phyloP scores from a whole-genome alignment of 768 basidiomycete species.

The Plicaturopsis crispa region DNA sequence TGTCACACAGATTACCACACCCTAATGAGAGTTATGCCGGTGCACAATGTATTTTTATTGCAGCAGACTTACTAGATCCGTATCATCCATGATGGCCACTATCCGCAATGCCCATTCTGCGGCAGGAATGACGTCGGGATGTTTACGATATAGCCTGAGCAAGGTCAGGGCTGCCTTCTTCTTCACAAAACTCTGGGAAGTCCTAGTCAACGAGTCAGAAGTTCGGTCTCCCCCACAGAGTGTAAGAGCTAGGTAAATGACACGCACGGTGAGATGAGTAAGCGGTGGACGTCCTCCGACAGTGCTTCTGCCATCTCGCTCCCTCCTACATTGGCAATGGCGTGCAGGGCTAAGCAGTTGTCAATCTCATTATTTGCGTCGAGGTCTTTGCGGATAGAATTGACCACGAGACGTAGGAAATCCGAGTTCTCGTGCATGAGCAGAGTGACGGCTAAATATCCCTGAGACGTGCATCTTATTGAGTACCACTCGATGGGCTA shows the following conservation, averaged over 20 bases:
- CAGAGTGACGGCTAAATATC: conserved; percentile 93
- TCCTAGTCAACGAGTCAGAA: conserved; percentile 40
- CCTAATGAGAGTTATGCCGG: conserved; percentile 35
- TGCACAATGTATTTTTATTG: conserved; percentile 4
- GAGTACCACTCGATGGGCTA: conserved; percentile 2
- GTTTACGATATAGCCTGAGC: conserved; percentile 90
- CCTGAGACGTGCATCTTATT: conserved; percentile 39
- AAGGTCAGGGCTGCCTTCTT: conserved; percentile 97
- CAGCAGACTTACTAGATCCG: conserved; percentile 54
- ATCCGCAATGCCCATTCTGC: conserved; percentile 95
- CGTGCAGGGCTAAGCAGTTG: conserved; percentile 95
- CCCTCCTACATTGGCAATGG: conserved; percentile 96
- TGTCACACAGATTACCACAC: conserved; percentile 90
- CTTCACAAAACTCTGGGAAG: conserved; percentile 91
- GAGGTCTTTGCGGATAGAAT: conserved; percentile 95
- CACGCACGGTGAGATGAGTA: conserved; percentile 90
- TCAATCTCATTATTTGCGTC: conserved; percentile 92
- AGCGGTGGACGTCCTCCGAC: conserved; percentile 86
- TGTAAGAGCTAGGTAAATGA: not conserved
- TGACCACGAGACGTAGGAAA: conserved; percentile 92
- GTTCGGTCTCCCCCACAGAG: conserved; percentile 10
- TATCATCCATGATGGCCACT: conserved; percentile 92
- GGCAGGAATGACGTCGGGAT: conserved; percentile 88
- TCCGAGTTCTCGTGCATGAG: conserved; percentile 99
- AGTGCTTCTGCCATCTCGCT: conserved; percentile 98